Conservation (phyloP, 164 flowering plant species). For the Aristolochia fimbriata region DNA sequence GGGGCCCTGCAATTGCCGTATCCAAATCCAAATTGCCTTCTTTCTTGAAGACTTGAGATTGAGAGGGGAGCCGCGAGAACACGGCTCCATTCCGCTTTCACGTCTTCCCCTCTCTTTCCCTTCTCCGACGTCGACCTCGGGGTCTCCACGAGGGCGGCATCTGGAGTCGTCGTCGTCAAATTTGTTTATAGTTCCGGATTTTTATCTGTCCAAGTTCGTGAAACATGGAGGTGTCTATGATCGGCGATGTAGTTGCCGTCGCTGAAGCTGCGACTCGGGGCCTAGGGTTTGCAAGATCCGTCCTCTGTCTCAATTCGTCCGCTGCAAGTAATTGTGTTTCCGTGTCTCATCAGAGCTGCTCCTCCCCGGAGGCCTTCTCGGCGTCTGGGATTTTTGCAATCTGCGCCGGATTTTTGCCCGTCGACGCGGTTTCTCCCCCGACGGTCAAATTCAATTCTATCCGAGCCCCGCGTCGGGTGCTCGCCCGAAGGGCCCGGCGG, state of each 20-base stretch:
- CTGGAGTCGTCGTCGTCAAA: too few relatives aligned
- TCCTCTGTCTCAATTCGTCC: constrained; percentile 8
- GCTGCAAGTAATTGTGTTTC: too few relatives aligned
- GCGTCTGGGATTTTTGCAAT: constrained; percentile 20
- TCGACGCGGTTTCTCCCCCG: constrained; percentile 45
- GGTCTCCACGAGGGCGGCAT: too few relatives aligned
- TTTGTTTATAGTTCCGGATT: too few relatives aligned
- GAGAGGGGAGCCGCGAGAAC: too few relatives aligned
- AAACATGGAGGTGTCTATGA: not conserved
- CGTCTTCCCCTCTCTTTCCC: too few relatives aligned
- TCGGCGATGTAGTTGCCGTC: constrained; percentile 1
- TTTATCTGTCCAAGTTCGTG: too few relatives aligned
- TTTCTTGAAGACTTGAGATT: too few relatives aligned
- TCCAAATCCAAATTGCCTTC: too few relatives aligned
- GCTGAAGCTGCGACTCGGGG: not conserved
- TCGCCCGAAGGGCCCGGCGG: constrained; percentile 26
- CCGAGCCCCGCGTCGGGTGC: constrained; percentile 24
- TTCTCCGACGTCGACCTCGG: too few relatives aligned
- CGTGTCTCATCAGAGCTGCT: not conserved
- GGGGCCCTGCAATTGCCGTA: too few relatives aligned
- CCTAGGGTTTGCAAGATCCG: constrained; percentile 4
- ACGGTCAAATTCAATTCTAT: constrained; percentile 19
- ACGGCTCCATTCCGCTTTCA: too few relatives aligned
- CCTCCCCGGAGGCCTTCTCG: constrained; percentile 1
- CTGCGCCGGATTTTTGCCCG: constrained; percentile 28